A percentile compares a stretch with the other conserved stretches of the same genome.
Evolutionary conservation across 495 filamentous ascomycete genomes (phyloP).

Genomic region (Pyronema omphalodes): DNA sequence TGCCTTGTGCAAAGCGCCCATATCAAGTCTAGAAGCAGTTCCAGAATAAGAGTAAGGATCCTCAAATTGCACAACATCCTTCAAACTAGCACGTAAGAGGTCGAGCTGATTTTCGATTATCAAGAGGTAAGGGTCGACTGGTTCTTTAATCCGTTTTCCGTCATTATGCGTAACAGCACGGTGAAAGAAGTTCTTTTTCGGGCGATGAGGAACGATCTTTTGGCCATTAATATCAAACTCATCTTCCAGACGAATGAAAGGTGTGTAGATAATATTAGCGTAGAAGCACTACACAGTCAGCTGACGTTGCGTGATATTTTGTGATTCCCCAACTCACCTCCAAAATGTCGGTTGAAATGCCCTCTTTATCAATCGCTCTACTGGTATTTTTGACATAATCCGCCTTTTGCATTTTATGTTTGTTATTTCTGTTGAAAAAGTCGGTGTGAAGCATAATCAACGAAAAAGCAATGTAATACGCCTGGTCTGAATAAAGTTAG

Average conservation of each 20-base stretch:
- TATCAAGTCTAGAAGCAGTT: slow-evolving; percentile 51
- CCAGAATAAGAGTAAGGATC: slow-evolving; percentile 82
- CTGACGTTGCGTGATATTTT: background rate
- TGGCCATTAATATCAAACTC: slow-evolving; percentile 66
- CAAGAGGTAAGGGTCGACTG: slow-evolving; percentile 83
- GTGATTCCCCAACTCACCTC: slow-evolving; percentile 26
- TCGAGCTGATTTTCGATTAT: slow-evolving; percentile 82
- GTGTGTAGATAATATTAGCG: slow-evolving; percentile 94
- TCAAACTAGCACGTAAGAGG: slow-evolving; percentile 60
- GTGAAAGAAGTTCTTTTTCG: slow-evolving; percentile 55
- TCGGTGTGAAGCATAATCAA: slow-evolving; percentile 92
- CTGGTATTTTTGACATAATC: slow-evolving; percentile 88
- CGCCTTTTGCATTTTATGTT: slow-evolving; percentile 91
- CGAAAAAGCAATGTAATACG: slow-evolving; percentile 94
- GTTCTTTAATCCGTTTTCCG: slow-evolving; percentile 52
- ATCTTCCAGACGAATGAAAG: slow-evolving; percentile 92
- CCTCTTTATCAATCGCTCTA: slow-evolving; percentile 42
- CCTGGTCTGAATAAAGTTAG: slow-evolving; percentile 44
- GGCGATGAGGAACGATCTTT: slow-evolving; percentile 48
- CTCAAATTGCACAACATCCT: slow-evolving; percentile 78
- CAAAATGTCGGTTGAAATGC: slow-evolving; percentile 76
- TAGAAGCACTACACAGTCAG: slow-evolving; percentile 52
- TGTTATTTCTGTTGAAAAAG: slow-evolving; percentile 98
- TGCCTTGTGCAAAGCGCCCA: slow-evolving; percentile 59
- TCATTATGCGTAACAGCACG: slow-evolving; percentile 34